Conservation (phyloP, 805 yeast species). For the Candida chilensis region DNA sequence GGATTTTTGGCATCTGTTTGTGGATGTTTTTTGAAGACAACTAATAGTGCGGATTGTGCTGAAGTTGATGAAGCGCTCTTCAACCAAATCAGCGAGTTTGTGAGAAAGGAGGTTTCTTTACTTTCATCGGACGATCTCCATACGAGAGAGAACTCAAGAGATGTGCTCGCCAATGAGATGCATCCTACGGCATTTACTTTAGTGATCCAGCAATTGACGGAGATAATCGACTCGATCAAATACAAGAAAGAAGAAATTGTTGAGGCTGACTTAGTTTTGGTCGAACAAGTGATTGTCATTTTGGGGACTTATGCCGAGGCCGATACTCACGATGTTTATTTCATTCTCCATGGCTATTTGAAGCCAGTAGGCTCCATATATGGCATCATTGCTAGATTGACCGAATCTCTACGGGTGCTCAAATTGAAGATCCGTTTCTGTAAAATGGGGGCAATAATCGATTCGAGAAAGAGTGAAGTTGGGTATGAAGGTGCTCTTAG, state of each 20-base stretch:
- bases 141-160: conserved; percentile 63
- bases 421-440: conserved; percentile 34
- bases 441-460: conserved; percentile 23
- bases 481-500: conserved; percentile 36
- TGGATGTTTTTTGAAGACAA: conserved; percentile 42
- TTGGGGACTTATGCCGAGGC: conserved; percentile 25
- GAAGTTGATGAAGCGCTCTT: conserved; percentile 17
- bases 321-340: conserved; percentile 14
- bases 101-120: conserved; percentile 39
- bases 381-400: conserved; percentile 6
- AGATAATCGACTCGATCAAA: conserved; percentile 14
- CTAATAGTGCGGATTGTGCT: conserved; percentile 9
- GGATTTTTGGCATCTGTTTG: conserved; percentile 67
- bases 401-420: conserved; percentile 5
- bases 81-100: conserved; percentile 33
- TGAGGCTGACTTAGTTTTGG: conserved; percentile 18
- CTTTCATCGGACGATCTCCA: conserved; percentile 40
- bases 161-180: conserved; percentile 56
- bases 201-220: conserved; percentile 34
- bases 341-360: conserved; percentile 18
- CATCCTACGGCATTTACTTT: conserved; percentile 47
- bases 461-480: conserved; percentile 16
- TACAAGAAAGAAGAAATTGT: conserved; percentile 16
- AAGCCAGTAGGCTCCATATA: conserved; percentile 9
- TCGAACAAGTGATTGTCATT: conserved; percentile 42